Evolutionary conservation across 371 early-diverging fungal species (phyloP).

Genomic region (Paraphysoderma sedebokerense): DNA sequence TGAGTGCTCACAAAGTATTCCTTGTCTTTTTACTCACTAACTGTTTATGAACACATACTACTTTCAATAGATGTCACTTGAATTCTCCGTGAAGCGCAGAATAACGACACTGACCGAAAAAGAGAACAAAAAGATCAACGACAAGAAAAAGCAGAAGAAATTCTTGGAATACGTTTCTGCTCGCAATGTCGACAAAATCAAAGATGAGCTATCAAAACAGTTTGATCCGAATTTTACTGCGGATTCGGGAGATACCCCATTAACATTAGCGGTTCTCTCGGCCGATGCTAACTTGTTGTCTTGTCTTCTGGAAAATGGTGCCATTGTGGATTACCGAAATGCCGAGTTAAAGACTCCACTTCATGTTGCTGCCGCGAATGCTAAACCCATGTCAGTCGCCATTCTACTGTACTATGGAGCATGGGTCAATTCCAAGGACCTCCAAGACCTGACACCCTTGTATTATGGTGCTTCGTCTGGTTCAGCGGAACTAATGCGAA

Average conservation of each 20-base stretch:
- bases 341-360: constrained; percentile 25
- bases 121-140: constrained; percentile 3
- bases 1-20: too few species aligned
- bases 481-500: constrained; percentile 15
- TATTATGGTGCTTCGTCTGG: constrained; percentile 19
- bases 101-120: constrained; percentile 4
- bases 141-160: constrained; percentile 24
- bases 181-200: constrained; percentile 18
- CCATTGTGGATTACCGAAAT: constrained; percentile 21
- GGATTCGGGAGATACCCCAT: constrained; percentile 21
- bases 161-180: constrained; percentile 22
- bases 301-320: constrained; percentile 11
- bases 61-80: too few species aligned
- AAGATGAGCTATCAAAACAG: constrained; percentile 12
- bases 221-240: constrained; percentile 26
- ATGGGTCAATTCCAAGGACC: constrained; percentile 18
- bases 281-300: constrained; percentile 7
- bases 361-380: constrained; percentile 20
- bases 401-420: constrained; percentile 17
- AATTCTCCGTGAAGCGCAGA: constrained; percentile 8
- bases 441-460: constrained; percentile 15
- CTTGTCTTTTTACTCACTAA: too few species aligned
- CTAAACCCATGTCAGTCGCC: constrained; percentile 17
- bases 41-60: too few species aligned
- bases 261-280: constrained; percentile 18